Evolutionary conservation across 1,284 basidiomycete genomes (phyloP).

Genomic region (Pseudomicrostroma phylloplanum): DNA sequence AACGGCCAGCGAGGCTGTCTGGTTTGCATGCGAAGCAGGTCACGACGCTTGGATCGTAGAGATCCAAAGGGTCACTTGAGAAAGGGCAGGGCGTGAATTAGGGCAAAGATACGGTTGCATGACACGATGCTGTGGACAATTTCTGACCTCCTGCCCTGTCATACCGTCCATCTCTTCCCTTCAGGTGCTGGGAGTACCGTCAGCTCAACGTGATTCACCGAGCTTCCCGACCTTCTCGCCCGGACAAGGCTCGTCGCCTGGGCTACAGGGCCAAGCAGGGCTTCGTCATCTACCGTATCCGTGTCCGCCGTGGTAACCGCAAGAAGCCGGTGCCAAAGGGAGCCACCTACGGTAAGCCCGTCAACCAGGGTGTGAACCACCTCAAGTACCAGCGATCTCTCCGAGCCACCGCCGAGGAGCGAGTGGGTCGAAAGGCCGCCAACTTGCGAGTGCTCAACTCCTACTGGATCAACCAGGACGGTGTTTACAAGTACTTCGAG

Average conservation of each 20-base stretch:
- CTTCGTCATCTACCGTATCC: conserved; percentile 94
- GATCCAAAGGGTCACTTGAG: no score
- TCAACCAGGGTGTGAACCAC: conserved; percentile 99
- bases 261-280: conserved; percentile 99
- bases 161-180: neutral
- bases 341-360: conserved; percentile 98
- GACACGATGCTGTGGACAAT: no score
- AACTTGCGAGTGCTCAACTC: conserved; percentile 88
- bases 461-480: conserved; percentile 99
- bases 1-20: no score
- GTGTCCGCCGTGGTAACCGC: conserved; percentile 96
- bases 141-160: neutral
- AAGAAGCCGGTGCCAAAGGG: conserved; percentile 99
- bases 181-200: conserved; percentile 82
- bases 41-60: no score
- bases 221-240: conserved; percentile 92
- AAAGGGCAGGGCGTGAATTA: no score
- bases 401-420: conserved; percentile 91
- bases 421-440: conserved; percentile 86
- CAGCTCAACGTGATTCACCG: conserved; percentile 98
- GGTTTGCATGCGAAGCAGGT: no score
- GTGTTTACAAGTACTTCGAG: conserved; percentile 99
- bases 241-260: conserved; percentile 96
- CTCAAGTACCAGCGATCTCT: conserved; percentile 95
- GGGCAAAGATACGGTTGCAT: no score